phyloP scores from a whole-genome alignment of 768 basidiomycete species.

The Termitomyces titanicus region DNA sequence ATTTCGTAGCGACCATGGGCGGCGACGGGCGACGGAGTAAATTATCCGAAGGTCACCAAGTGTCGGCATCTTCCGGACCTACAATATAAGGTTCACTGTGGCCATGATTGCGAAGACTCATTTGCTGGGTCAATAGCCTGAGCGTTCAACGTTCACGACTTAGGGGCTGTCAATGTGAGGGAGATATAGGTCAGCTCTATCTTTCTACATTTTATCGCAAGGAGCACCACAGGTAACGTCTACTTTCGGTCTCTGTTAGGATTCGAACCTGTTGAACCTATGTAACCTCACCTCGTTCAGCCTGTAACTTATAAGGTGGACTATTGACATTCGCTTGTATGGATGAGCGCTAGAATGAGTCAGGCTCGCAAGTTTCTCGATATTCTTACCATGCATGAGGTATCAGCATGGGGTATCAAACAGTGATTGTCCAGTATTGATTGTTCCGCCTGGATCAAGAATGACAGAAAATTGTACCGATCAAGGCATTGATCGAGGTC shows the following conservation, averaged over 20 bases:
- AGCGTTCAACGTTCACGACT: too few species aligned
- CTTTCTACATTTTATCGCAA: slow-evolving; percentile 39
- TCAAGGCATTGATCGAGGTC: too few species aligned
- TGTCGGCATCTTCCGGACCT: too few species aligned
- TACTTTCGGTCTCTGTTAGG: neutral
- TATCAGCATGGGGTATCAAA: neutral
- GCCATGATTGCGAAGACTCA: too few species aligned
- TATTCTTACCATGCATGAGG: neutral
- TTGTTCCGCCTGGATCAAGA: slow-evolving; percentile 52
- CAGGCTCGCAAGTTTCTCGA: slow-evolving; percentile 47
- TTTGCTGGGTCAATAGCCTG: too few species aligned
- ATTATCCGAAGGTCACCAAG: too few species aligned
- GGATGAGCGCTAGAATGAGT: slow-evolving; percentile 55
- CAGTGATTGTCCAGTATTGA: slow-evolving; percentile 38
- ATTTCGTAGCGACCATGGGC: too few species aligned
- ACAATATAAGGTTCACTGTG: too few species aligned
- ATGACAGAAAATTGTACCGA: slow-evolving; percentile 47
- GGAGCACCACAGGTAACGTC: slow-evolving; percentile 40
- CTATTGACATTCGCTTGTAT: slow-evolving; percentile 20
- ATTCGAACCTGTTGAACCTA: neutral
- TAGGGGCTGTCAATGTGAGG: too few species aligned
- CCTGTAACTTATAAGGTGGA: slow-evolving; percentile 10
- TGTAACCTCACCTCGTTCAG: neutral
- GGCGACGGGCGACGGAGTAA: too few species aligned
- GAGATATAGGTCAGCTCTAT: too few species aligned